phyloP scores from a whole-genome alignment of 2,329 filamentous ascomycete species.

The Tolypocladium endophyticum region DNA sequence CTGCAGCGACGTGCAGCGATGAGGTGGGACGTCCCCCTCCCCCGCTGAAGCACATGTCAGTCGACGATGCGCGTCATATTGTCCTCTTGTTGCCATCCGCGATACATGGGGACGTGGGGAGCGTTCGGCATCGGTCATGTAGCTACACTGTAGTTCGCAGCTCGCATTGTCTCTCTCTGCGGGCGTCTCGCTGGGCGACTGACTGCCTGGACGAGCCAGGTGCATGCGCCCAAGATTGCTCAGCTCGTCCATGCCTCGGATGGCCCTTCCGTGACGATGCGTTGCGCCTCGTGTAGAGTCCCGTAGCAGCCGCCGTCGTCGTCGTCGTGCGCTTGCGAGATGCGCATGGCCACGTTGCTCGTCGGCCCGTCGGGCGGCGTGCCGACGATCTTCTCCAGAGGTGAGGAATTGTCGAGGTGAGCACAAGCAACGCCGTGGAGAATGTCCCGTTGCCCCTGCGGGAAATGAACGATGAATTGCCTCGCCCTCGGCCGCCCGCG shows the following conservation, averaged over 20 bases:
- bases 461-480: background rate
- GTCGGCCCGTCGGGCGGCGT: background rate
- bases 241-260: background rate
- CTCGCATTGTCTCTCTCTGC: background rate
- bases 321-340: background rate
- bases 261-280: background rate
- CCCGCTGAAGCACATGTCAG: background rate
- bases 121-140: background rate
- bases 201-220: background rate
- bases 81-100: background rate
- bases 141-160: background rate
- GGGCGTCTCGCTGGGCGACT: background rate
- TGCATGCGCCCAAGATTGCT: background rate
- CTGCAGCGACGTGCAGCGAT: background rate
- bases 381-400: background rate
- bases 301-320: background rate
- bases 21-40: background rate
- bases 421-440: background rate
- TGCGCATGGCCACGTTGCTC: background rate
- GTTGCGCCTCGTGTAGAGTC: background rate
- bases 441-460: background rate
- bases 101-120: background rate
- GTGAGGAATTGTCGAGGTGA: background rate
- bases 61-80: background rate
- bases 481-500: too few species aligned